Percentiles rank a stretch among this genome's conserved stretches.
These are phyloP conservation scores for Diaporthe sp. DNA, from an alignment of 2,329 filamentous ascomycete genomes.

Conservation along the genomic window DNA sequence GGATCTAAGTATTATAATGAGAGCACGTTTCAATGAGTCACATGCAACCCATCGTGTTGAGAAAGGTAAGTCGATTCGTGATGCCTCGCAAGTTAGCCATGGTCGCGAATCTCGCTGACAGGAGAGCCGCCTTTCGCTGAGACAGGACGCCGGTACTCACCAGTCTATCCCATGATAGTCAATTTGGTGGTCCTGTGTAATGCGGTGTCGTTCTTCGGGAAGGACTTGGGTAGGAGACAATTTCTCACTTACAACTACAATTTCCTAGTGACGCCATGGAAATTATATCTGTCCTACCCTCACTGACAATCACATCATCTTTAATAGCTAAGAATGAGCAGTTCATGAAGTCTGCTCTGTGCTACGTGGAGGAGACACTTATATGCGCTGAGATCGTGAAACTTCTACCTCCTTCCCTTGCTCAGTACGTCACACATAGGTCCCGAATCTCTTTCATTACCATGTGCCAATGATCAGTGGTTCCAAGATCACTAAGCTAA, in stretches of 20 bases:
- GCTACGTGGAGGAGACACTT: slow-evolving; percentile 42
- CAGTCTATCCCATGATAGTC: neutral
- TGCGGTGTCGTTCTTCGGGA: neutral
- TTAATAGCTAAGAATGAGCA: slow-evolving; percentile 38
- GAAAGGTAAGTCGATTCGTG: too few relatives aligned
- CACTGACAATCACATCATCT: too few relatives aligned
- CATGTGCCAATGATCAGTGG: too few relatives aligned
- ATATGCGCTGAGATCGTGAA: slow-evolving; percentile 41
- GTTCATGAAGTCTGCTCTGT: slow-evolving; percentile 39
- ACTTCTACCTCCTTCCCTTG: slow-evolving; percentile 13
- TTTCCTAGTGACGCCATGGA: too few relatives aligned
- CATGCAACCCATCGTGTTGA: neutral
- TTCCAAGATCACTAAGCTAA: neutral
- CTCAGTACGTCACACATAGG: too few relatives aligned
- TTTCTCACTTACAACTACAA: neutral
- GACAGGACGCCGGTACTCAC: neutral
- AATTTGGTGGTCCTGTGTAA: neutral
- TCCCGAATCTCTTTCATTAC: neutral
- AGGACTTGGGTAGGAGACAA: neutral
- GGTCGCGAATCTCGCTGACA: too few relatives aligned
- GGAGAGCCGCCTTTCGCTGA: too few relatives aligned
- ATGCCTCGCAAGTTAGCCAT: too few relatives aligned
- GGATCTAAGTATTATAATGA: neutral
- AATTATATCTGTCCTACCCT: neutral
- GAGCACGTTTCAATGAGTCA: neutral